These are phyloP conservation scores for Hemisphaericaspora xylanilytica DNA, from an alignment of 1,139 yeast species.

Conservation along the genomic window DNA sequence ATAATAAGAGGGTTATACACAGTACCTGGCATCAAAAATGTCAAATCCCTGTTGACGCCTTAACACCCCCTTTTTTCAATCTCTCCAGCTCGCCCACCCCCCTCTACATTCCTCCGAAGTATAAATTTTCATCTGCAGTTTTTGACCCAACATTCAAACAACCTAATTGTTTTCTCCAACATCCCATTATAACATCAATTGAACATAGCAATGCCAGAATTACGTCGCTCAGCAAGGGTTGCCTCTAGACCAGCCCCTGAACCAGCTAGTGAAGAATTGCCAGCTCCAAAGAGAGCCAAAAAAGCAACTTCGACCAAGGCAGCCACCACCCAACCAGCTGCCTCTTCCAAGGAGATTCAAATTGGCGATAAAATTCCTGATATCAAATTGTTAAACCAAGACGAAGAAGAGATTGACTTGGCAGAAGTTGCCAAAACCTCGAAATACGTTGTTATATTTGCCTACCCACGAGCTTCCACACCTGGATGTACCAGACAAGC, in stretches of 20 bases:
- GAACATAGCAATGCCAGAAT: conserved; percentile 38
- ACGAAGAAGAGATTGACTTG: conserved; percentile 57
- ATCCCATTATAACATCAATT: neutral
- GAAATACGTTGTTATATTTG: conserved; percentile 59
- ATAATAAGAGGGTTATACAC: too few species aligned
- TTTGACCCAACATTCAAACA: too few species aligned
- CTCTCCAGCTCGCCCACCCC: too few species aligned
- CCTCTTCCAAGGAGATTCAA: conserved; percentile 31
- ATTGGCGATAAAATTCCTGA: conserved; percentile 74
- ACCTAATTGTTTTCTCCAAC: too few species aligned
- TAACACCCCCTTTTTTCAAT: too few species aligned
- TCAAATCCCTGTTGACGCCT: too few species aligned
- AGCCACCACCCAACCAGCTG: conserved; percentile 1
- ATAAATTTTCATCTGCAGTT: too few species aligned
- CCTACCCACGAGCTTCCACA: conserved; percentile 91
- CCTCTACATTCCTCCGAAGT: too few species aligned
- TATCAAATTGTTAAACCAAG: conserved; percentile 61
- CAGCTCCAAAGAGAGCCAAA: conserved; percentile 24
- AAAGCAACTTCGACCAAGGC: conserved; percentile 6
- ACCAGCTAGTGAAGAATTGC: conserved; percentile 16
- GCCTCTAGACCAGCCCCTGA: conserved; percentile 22
- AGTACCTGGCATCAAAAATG: too few species aligned
- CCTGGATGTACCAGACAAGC: conserved; percentile 97
- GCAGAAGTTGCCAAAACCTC: conserved; percentile 45
- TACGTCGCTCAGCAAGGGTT: conserved; percentile 55